Evolutionary conservation across 768 basidiomycete genomes (phyloP), one percentile per base, ranked within the genome.

Genomic region (Boletus reticuloceps): DNA sequence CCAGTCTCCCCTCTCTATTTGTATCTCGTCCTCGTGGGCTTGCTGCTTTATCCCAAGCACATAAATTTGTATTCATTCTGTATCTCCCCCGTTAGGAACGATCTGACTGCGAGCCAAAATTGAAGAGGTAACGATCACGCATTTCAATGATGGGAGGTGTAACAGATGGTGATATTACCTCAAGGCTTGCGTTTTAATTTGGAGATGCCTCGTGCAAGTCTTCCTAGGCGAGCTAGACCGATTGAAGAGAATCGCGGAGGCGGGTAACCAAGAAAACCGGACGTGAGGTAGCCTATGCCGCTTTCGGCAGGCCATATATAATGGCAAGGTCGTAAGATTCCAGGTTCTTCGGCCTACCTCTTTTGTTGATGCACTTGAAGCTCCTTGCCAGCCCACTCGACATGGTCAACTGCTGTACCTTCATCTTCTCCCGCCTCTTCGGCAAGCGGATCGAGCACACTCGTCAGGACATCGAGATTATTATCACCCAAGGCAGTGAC

Each of bases 131-230:
- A 58, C 40, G 58, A 72, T 72, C 71, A 65, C 62, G 62, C 63
- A 69, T 67, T 67, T 69, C 61, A 69, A 54, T 66, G 58, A 59
- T 59, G 67, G 56, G 55, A 60, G 47, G 58, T 44, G 47, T 42
- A 48, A 64, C 55, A 66, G 54, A 56, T 51, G 51, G 64, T 67
- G 61, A 69, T 64, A 71, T 72, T 71, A 71, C 72, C 58, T 71
- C 68, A 73, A 61, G 55, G 34, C 19, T 42, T 54, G 62, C 45
- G 53, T 49, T 54, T 67, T 67, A 58, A 66, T 62, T 54, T 62
- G 60, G 57, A 64, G 44, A 44, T 25, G 59, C 68, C 68, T 69
- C 68, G 60, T 69, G 64, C 51, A 47, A 17, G 60, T 40, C 64
- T 55, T 57, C 57, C 55, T 54, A 56, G 47, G 54, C 59, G 48